Percentiles rank a stretch among this genome's conserved stretches.
phyloP scores from a whole-genome alignment of 2,329 filamentous ascomycete species.

The Coleophoma crateriformis region DNA sequence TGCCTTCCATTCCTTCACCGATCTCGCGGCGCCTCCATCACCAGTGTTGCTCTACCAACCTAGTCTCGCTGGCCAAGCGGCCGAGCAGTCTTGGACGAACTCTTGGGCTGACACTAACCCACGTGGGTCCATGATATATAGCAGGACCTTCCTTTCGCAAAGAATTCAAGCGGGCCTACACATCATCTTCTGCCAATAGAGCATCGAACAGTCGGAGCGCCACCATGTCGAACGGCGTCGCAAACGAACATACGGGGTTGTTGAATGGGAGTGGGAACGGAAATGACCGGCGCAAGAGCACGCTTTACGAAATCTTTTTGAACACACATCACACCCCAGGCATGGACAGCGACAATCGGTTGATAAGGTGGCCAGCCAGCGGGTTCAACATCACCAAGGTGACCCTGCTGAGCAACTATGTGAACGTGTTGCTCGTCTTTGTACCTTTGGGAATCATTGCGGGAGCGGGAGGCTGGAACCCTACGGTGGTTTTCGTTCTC shows the following conservation, averaged over 20 bases:
- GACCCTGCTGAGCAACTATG: constrained; percentile 33
- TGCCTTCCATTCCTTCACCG: not conserved
- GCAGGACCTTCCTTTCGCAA: constrained; percentile 13
- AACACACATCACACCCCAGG: constrained; percentile 20
- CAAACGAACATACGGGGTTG: constrained; percentile 19
- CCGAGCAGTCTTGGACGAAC: constrained; percentile 10
- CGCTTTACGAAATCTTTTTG: constrained; percentile 19
- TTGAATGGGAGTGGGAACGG: constrained; percentile 13
- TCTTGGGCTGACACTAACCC: constrained; percentile 11
- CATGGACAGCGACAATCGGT: constrained; percentile 20
- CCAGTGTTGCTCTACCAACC: constrained; percentile 1
- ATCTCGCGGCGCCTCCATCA: constrained; percentile 2
- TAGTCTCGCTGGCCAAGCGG: constrained; percentile 3
- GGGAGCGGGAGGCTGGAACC: constrained; percentile 42
- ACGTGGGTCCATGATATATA: constrained; percentile 14
- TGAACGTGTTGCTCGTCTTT: constrained; percentile 75
- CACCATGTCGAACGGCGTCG: constrained; percentile 7
- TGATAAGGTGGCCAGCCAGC: constrained; percentile 20
- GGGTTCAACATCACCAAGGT: constrained; percentile 23
- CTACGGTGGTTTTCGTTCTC: constrained; percentile 49
- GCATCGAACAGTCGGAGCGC: no score
- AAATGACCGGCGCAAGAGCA: constrained; percentile 12
- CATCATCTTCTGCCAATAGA: no score
- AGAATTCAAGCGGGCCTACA: constrained; percentile 10
- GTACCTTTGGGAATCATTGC: constrained; percentile 74